A percentile compares a stretch with the other conserved stretches of the same genome.
phyloP scores from a whole-genome alignment of 2,329 filamentous ascomycete species.

The Zasmidium angulare region DNA sequence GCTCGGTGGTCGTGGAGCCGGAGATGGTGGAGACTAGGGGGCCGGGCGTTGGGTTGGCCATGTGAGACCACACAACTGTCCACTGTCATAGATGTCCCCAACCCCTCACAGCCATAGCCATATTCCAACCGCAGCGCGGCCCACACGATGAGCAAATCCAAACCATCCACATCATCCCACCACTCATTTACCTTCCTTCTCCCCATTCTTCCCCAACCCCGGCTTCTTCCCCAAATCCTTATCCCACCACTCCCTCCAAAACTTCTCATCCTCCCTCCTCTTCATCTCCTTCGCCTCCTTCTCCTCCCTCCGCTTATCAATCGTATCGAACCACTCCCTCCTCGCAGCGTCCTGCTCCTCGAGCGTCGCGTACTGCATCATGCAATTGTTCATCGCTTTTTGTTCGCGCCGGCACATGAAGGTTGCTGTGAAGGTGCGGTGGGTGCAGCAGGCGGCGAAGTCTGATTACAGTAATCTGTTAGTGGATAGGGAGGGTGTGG shows the following conservation, averaged over 20 bases:
- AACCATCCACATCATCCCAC: not conserved
- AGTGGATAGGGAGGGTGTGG: not conserved
- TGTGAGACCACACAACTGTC: too few relatives aligned
- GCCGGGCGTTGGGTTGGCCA: slow-evolving; percentile 16
- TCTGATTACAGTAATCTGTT: slow-evolving; percentile 61
- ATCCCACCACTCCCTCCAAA: slow-evolving; percentile 55
- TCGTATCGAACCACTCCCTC: slow-evolving; percentile 86
- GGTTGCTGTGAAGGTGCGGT: slow-evolving; percentile 81
- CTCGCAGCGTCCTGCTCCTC: slow-evolving; percentile 83
- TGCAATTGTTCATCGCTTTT: slow-evolving; percentile 88
- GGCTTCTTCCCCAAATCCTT: slow-evolving; percentile 33
- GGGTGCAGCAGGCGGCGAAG: slow-evolving; percentile 86
- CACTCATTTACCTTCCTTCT: not conserved
- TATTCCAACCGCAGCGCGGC: not conserved
- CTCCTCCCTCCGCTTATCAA: slow-evolving; percentile 68
- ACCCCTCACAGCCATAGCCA: not conserved
- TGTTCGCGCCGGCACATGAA: slow-evolving; percentile 81
- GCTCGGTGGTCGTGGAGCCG: slow-evolving; percentile 21
- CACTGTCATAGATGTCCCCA: not conserved
- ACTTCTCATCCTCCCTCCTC: slow-evolving; percentile 44
- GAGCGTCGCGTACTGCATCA: slow-evolving; percentile 81
- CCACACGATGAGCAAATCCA: too few relatives aligned
- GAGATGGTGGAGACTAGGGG: slow-evolving; percentile 30
- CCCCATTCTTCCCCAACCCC: slow-evolving; percentile 15
- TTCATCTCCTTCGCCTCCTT: slow-evolving; percentile 57